Evolutionary conservation across 169 alveolate species (phyloP), one percentile per base, ranked within the genome.

Genomic region (Cryptosporidium sp.): DNA sequence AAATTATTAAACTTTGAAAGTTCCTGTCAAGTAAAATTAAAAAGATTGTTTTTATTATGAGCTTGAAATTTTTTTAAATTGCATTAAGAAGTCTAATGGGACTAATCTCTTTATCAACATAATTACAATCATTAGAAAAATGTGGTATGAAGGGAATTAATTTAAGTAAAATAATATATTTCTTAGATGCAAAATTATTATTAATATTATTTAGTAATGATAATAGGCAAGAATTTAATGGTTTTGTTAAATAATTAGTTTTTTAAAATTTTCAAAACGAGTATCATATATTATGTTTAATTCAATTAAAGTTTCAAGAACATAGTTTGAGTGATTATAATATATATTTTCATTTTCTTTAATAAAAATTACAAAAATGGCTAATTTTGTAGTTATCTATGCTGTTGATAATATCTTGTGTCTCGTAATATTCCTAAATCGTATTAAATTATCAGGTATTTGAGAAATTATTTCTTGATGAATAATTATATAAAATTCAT

Each of bases 61-160:
- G 39, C 18, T 29, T 21, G 0, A 35, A 39, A 58, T n/a, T n/a
- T 43, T 61, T 74, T 52, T 18, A 0, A n/a, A 74, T 10, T 14
- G 86, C 71, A 37, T 55, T 29, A 59, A 10, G n/a, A 21, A 74
- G 58, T 8, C 68, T 55, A 33, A 59, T 61, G 0, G 86, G 86
- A 2, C 31, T 35, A 0, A 58, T 61, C 37, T 74, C 74, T 23
- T 33, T 26, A 21, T 33, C 6, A 18, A 74, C 61, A 6, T 18
- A 18, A 7, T 0, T 2, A 14, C 31, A 39, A n/a, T 58, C n/a
- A 33, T 1, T 61, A 2, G 86, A 58, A 23, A 74, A 74, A 37
- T 8, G 1, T 35, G 86, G 39, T 4, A 74, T 21, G 39, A 58
- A 74, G 18, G 71, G 71, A 35, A 58, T 74, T 21, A 33, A 29